Evolutionary conservation across 441 rosid species (phyloP), one percentile per base, ranked within the genome.

Genomic region (Croton laevigatus): DNA sequence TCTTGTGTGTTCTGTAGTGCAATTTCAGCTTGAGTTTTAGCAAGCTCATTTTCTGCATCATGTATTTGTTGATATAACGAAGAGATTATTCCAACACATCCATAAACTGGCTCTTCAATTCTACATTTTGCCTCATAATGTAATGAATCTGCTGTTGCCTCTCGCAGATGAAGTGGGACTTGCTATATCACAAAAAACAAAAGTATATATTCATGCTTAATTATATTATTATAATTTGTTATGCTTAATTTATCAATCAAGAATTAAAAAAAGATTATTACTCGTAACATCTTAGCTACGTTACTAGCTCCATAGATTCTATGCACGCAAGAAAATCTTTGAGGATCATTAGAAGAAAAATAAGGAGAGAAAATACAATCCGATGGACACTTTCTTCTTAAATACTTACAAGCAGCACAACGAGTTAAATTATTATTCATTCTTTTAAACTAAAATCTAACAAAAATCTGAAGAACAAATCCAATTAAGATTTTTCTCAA

Each of bases 361-460:
- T 80, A 75, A 16, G 81, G 81, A 42, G 76, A 58, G 16, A 81
- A 51, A n/a, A 81, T 59, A 55, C 80, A 77, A 75, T 79, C 81
- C 66, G 42, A 49, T 44, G 78, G 59, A 17, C 85, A 82, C 70
- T 53, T 80, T 71, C 80, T 82, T 68, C 81, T 73, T 57, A 79
- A 42, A 62, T 51, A 75, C 32, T 82, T 82, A 78, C 85, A 82
- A 38, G 78, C 83, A 38, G 81, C 83, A 65, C 85, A 82, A 20
- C 75, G 64, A 36, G 65, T 27, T 27, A 2, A 27, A 27, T 27
- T 40, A 3, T 17, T 17, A 48, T 27, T 72, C 75, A 72, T 72
- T 44, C 65, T 64, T 46, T 10, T 54, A 20, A 40, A 22, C 17
- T 37, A 42, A n/a, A 23, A 65, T 45, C 62, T 64, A 54, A n/a